A percentile compares a stretch with the other conserved stretches of the same genome.
These are phyloP conservation scores for Articulospora tetracladia DNA, from an alignment of 495 filamentous ascomycete species.

Conservation along the genomic window DNA sequence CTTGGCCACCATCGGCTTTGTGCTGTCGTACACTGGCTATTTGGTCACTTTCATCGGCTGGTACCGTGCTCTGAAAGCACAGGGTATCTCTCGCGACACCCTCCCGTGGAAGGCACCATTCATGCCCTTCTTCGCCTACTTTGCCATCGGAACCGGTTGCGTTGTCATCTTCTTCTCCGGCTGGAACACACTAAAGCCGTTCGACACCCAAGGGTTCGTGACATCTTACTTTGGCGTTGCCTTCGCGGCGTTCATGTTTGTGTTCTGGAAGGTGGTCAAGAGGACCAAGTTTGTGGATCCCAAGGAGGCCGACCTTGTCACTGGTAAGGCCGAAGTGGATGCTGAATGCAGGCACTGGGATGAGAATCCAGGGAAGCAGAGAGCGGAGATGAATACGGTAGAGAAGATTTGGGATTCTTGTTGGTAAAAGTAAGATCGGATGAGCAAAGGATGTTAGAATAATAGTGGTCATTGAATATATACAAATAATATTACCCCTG, in stretches of 20 bases:
- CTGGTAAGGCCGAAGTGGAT: conserved; percentile 58
- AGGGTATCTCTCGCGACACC: conserved; percentile 5
- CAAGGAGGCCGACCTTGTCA: conserved; percentile 52
- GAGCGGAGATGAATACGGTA: background rate
- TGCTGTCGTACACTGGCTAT: conserved; percentile 48
- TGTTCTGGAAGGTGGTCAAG: conserved; percentile 46
- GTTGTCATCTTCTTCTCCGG: conserved; percentile 48
- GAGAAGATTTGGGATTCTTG: conserved; percentile 3
- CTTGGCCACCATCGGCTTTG: conserved; percentile 49
- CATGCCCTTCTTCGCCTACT: conserved; percentile 62
- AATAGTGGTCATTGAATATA: background rate
- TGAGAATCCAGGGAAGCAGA: conserved; percentile 1
- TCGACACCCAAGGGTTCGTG: conserved; percentile 39
- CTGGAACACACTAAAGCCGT: conserved; percentile 50
- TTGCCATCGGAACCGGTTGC: conserved; percentile 35
- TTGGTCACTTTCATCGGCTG: conserved; percentile 12
- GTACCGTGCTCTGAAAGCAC: background rate
- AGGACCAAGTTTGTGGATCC: conserved; percentile 16
- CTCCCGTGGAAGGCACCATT: conserved; percentile 55
- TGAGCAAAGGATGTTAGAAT: no score
- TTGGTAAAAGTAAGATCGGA: background rate
- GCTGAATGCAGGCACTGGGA: conserved; percentile 10
- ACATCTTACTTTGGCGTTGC: conserved; percentile 34
- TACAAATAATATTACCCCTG: background rate
- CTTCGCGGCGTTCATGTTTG: conserved; percentile 52